Base-by-base conservation (phyloP, 345 rosid species). In the Leavenworthia alabamica region DNA sequence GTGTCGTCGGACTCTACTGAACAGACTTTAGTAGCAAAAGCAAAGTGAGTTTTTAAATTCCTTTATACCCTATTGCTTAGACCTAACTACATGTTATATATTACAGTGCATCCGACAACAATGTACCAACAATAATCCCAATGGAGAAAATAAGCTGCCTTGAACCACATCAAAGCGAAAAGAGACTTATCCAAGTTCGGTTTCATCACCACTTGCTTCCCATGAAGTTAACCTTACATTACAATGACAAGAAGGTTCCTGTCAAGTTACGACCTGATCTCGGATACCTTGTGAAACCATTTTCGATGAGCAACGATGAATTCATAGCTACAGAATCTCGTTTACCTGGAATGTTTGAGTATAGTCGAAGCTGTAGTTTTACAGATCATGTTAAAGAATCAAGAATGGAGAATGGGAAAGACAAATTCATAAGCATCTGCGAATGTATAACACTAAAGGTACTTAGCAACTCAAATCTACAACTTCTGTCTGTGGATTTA, bases 131-230 rank as follows among this genome's bases (percentile, higher is more conserved):
- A 32, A 45, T 85, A 54, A 77, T 86, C 60, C 87, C 93, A 19
- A 73, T 80, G 89, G 96, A 86, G 77, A 81, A 76, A 60, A 75
- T 92, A 16, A 35, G 73, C 64, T 77, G 78, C 64, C 76, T 92
- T 60, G 86, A 81, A 70, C 89, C 93, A 41, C 87, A 81, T 53
- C 79, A 89, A 68, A 78, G 54, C 10, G 43, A 35, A 49, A 81
- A 73, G 64, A 81, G 86, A 62, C 85, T 54, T 64, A 75, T 92
- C 55, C 83, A 89, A 46, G 98, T 89, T 76, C 80, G 71, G 48
- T 92, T 92, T 77, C 97, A 75, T 67, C 98, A 92, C 77, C 98
- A 89, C 74, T 75, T 89, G 31, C 73, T 92, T 81, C 96, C 99
- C 62, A 66, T 82, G 79, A 92, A 77, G 78, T 73, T 92, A 66